These are phyloP conservation scores for Alloteropsis semialata DNA, from an alignment of 176 grass and related monocot genomes.

Conservation along the genomic window DNA sequence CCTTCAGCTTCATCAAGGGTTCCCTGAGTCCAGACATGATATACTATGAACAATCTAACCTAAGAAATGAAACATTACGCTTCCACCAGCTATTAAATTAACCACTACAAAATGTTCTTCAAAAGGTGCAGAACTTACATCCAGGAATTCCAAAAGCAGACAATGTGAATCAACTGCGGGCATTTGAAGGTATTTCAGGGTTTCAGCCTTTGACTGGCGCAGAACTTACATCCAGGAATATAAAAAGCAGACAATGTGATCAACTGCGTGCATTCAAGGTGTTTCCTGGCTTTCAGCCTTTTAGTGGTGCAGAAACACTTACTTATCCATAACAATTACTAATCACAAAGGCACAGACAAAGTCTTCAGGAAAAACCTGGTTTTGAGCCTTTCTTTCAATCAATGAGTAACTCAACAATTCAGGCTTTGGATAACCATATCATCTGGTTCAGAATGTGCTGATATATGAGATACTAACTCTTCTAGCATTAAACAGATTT, in stretches of 20 bases:
- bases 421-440: not conserved
- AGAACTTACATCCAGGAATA: not conserved
- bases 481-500: conserved; percentile 44
- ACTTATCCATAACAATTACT: not conserved
- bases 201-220: not conserved
- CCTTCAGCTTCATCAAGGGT: not conserved
- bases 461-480: conserved; percentile 40
- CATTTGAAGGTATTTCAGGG: not conserved
- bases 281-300: not conserved
- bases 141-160: not conserved
- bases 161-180: not conserved
- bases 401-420: not conserved
- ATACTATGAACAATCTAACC: not conserved
- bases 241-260: not conserved
- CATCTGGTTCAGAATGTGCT: conserved; percentile 18
- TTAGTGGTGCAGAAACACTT: not conserved
- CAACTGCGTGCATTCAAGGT: not conserved
- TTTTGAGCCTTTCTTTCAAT: not conserved
- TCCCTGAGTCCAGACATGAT: not conserved
- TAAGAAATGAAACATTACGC: not conserved
- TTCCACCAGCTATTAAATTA: not conserved
- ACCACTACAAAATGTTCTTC: not conserved
- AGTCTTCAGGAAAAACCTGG: not conserved
- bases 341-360: not conserved
- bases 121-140: not conserved